A percentile compares a stretch with the other conserved stretches of the same genome.
Evolutionary conservation across 169 alveolate genomes (phyloP).

Genomic region (Plasmodium sp.): DNA sequence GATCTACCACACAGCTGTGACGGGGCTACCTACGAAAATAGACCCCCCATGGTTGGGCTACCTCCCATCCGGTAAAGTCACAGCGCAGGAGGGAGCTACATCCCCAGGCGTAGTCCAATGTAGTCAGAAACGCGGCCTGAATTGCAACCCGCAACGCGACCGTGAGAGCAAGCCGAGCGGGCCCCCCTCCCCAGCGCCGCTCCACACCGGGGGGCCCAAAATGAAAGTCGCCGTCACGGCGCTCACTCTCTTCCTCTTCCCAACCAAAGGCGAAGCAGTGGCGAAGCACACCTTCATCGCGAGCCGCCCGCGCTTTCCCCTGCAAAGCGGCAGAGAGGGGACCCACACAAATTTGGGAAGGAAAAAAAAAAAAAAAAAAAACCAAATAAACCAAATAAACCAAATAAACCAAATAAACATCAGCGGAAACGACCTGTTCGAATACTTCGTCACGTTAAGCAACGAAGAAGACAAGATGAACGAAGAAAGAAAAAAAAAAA

Average conservation of each 20-base stretch:
- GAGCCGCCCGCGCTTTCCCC: neutral
- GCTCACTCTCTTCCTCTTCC: neutral
- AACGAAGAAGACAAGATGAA: constrained; percentile 25
- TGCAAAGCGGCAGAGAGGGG: neutral
- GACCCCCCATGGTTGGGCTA: neutral
- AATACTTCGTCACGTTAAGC: constrained; percentile 13
- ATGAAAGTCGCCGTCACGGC: neutral
- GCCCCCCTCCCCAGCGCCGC: neutral
- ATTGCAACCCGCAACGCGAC: neutral
- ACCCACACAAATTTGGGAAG: neutral
- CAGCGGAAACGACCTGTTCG: constrained; percentile 51
- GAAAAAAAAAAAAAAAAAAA: neutral
- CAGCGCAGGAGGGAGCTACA: neutral
- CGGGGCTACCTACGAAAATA: neutral
- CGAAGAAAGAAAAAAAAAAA: constrained; percentile 44
- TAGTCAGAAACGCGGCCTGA: neutral
- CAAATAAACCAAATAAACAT: neutral
- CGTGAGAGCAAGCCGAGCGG: neutral
- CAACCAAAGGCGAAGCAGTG: neutral
- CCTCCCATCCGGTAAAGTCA: neutral
- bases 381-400: neutral
- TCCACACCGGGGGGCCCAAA: neutral
- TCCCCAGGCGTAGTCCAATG: neutral
- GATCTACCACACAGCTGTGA: neutral
- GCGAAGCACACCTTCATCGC: neutral